Evolutionary conservation across 768 basidiomycete species (phyloP), one percentile per base, ranked within the genome.

Genomic region (Pluteus cervinus): DNA sequence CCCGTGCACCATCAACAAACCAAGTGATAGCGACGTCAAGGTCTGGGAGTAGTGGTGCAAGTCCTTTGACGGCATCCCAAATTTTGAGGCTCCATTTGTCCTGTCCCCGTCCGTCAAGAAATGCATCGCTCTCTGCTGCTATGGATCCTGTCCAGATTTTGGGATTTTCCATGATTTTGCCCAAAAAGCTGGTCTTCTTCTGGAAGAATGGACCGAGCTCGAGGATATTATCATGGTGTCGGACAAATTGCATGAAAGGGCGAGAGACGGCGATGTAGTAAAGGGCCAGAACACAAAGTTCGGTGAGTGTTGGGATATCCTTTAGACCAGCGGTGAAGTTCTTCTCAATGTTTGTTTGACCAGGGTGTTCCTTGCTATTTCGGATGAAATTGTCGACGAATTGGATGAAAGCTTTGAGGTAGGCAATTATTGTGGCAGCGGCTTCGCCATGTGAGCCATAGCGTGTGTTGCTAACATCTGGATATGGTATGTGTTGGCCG

Each of bases 291-390:
- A 43, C 47, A 31, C 34, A 41, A 10, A 60, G 44, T 35, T 60
- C 58, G 8, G 48, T 53, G 18, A 54, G 31, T 1, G 55, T 59
- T 11, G 54, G 52, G 5, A 45, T 42, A 30, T 56, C 53, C 5
- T 42, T 25, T 0, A 60, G 40, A 18, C 44, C 56, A 4, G 30
- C 29, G 9, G 21, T 40, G 16, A 58, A 41, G 34, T 60, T 60
- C 28, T 43, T 24, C 30, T 61, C 54, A 36, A 61, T 51, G 33
- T 61, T 48, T 17, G 39, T 61, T 24, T 40, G 30, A 3, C 29
- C 44, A 9, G 28, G 30, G 17, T 33, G 40, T 9, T 48, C 41
- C 40, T 59, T 55, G 29, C 29, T 10, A 32, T 53, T 29, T 1
- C 29, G 9, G 10, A 60, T 29, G 21, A 46, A 34, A n/a, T n/a